Conservation (phyloP, 129 eudicot species). For the Flaveria brownii region DNA sequence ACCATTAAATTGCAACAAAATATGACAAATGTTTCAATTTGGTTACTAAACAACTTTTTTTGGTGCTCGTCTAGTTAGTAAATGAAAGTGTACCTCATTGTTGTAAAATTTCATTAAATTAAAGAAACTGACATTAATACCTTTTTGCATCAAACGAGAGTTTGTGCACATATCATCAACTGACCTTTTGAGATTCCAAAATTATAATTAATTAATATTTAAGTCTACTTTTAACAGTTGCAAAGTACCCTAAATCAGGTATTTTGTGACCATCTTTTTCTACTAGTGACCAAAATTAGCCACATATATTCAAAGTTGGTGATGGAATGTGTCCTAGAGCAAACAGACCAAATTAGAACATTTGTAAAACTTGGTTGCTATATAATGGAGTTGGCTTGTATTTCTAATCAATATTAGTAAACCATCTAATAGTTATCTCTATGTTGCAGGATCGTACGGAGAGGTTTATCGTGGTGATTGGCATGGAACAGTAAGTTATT, state of each 20-base stretch:
- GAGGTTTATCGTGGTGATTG: conserved; percentile 98
- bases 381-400: neutral
- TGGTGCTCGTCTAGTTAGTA: neutral
- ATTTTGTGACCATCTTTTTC: neutral
- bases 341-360: neutral
- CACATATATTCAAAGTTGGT: neutral
- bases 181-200: neutral
- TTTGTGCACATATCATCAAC: neutral
- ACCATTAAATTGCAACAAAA: neutral
- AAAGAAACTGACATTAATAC: neutral
- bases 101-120: neutral
- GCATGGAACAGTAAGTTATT: conserved; percentile 91
- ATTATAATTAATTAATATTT: neutral
- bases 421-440: neutral
- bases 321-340: neutral
- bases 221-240: neutral
- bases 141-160: neutral
- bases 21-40: neutral
- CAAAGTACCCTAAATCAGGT: neutral
- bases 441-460: conserved; percentile 81
- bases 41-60: neutral
- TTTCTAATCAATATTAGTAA: neutral
- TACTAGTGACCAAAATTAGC: neutral
- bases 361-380: neutral
- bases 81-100: neutral